Base-by-base conservation (phyloP, 2,329 filamentous ascomycete species). In the Ophiostoma sp. region DNA sequence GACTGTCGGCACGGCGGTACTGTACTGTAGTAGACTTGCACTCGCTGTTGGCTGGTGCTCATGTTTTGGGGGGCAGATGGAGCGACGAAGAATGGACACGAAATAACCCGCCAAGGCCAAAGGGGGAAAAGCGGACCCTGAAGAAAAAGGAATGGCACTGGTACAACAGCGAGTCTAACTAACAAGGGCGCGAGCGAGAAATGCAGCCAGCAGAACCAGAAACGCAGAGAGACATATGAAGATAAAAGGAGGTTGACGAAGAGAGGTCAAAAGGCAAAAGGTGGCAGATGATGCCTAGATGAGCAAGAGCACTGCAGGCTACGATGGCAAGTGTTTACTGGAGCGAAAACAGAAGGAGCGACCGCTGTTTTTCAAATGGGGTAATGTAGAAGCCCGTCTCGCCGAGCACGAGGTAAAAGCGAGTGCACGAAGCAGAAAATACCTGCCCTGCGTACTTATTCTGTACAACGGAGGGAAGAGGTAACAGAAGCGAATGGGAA, bases 101-200 rank as follows among this genome's bases (percentile, higher is more conserved):
- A 71, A 69, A 69, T 67, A 60, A 48, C 33, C 64, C 60, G 68
- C 70, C 68, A 66, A 69, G 70, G 66, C 68, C 39, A 68, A 69
- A 52, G 67, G 67, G 68, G 60, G 62, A 52, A 69, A 69, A 69
- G 65, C 41, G 70, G 68, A 35, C 13, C 66, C 70, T 44, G 35
- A 41, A 66, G 70, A 68, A 68, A 71, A 66, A 66, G 66, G 57
- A 68, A 69, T 66, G 48, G 60, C 17, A 27, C 17, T n/a, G 23
- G 36, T 39, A 65, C 33, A 62, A 65, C 33, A 62, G 62, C 23
- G 11, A 11, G 35, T 39, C 20, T 33, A 39, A 65, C n/a, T 31
- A 39, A 39, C 62, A 39, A 65, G 62, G 62, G 62, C 41, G 62
- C 35, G 11, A 10, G 33, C 62, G 35, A 65, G 62, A 39, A 65